Evolutionary conservation across 1,284 basidiomycete genomes (phyloP).

Genomic region (Boletus sp.): DNA sequence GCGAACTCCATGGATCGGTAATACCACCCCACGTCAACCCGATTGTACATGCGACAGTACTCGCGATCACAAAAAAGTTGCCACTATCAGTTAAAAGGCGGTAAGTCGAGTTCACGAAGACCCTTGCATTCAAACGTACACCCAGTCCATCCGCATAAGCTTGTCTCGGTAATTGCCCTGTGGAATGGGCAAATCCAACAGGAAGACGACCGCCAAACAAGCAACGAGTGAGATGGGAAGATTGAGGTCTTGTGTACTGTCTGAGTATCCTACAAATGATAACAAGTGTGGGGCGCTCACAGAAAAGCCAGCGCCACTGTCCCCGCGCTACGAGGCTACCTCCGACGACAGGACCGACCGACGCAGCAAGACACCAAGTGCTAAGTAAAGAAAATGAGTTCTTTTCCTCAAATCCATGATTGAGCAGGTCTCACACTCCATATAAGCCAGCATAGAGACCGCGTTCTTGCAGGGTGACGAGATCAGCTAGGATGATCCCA

Average conservation of each 20-base stretch:
- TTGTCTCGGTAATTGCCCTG: conserved; percentile 4
- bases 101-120: neutral
- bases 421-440: neutral
- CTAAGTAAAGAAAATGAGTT: neutral
- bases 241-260: conserved; percentile 13
- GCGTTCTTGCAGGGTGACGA: conserved; percentile 3
- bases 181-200: conserved; percentile 14
- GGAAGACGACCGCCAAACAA: neutral
- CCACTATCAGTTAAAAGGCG: conserved; percentile 1
- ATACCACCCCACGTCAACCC: conserved; percentile 16
- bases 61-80: conserved; percentile 12
- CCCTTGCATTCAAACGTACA: neutral
- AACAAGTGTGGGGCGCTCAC: conserved; percentile 5
- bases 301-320: conserved; percentile 43
- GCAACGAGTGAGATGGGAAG: conserved; percentile 15
- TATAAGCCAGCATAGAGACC: neutral
- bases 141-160: conserved; percentile 10
- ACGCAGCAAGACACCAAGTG: conserved; percentile 15
- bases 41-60: conserved; percentile 10
- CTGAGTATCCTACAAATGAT: neutral
- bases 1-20: conserved; percentile 12
- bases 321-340: conserved; percentile 35
- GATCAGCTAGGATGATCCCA: conserved; percentile 1
- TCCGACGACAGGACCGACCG: conserved; percentile 36
- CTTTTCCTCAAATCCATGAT: neutral